A percentile compares a stretch with the other conserved stretches of the same genome.
phyloP scores from a whole-genome alignment of 2,329 filamentous ascomycete genomes.

The Capronia coronata region DNA sequence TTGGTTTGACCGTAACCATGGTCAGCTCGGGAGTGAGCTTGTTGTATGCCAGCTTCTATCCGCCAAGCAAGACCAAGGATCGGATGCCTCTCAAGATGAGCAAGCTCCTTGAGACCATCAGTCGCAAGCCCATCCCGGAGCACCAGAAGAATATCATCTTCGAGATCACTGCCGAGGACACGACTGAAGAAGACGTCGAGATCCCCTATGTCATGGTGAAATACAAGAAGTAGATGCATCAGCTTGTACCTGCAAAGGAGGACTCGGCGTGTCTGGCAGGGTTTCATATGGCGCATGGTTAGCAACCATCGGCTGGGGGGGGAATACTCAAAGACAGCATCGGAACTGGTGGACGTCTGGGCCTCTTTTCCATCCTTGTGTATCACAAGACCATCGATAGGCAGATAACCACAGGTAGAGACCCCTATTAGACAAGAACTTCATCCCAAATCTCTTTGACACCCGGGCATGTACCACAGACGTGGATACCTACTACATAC shows the following conservation, averaged over 20 bases:
- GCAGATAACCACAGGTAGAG: too few relatives aligned
- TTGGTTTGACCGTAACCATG: slow-evolving; percentile 81
- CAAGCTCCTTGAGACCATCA: slow-evolving; percentile 77
- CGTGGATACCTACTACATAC: too few relatives aligned
- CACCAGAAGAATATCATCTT: slow-evolving; percentile 96
- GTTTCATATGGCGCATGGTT: neutral
- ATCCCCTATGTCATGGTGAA: slow-evolving; percentile 94
- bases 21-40: slow-evolving; percentile 95
- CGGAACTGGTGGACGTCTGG: neutral
- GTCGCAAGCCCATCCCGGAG: slow-evolving; percentile 81
- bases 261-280: neutral
- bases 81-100: slow-evolving; percentile 77
- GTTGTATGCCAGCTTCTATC: slow-evolving; percentile 90
- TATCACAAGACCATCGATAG: too few relatives aligned
- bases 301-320: neutral
- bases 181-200: slow-evolving; percentile 86
- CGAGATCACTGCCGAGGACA: slow-evolving; percentile 87
- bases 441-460: too few relatives aligned
- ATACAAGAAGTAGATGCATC: slow-evolving; percentile 35
- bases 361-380: neutral
- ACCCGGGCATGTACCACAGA: too few relatives aligned
- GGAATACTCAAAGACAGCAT: neutral
- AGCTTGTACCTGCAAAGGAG: neutral
- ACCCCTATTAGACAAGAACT: too few relatives aligned
- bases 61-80: slow-evolving; percentile 74